Conservation (phyloP, 2,329 filamentous ascomycete species). For the Epichloe amarillans region DNA sequence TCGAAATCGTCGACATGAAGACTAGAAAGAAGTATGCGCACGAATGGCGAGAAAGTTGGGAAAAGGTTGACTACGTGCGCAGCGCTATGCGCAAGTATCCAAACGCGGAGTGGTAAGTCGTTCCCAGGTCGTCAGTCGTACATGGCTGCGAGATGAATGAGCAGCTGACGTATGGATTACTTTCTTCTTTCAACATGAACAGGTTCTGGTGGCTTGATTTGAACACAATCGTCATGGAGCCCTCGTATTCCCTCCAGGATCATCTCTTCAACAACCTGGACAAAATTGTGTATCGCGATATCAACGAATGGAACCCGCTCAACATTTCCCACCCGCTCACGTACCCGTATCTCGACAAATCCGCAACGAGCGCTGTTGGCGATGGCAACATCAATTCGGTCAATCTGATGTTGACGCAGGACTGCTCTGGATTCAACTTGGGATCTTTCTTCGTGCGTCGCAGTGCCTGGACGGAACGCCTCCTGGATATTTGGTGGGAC, state of each 20-base stretch:
- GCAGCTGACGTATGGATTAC: too few relatives aligned
- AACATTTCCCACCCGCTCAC: constrained; percentile 79
- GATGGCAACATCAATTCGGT: constrained; percentile 69
- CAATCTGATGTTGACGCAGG: constrained; percentile 80
- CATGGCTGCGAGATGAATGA: too few relatives aligned
- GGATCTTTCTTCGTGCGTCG: constrained; percentile 88
- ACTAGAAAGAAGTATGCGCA: constrained; percentile 97
- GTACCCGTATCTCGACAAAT: constrained; percentile 61
- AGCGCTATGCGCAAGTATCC: constrained; percentile 87
- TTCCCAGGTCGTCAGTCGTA: too few relatives aligned
- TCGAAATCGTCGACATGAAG: constrained; percentile 97
- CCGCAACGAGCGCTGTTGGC: constrained; percentile 58
- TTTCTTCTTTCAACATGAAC: constrained; percentile 22
- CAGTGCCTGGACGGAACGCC: constrained; percentile 75
- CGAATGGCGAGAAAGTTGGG: constrained; percentile 98
- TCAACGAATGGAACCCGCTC: constrained; percentile 89
- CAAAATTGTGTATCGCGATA: constrained; percentile 75
- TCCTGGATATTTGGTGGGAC: constrained; percentile 97
- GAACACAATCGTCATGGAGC: constrained; percentile 97
- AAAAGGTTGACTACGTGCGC: constrained; percentile 91
- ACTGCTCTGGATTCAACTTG: constrained; percentile 91
- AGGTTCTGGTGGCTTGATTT: constrained; percentile 99
- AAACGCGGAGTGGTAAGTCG: constrained; percentile 77
- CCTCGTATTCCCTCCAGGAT: constrained; percentile 72
- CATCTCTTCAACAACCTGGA: constrained; percentile 79